Evolutionary conservation across 495 filamentous ascomycete species (phyloP).

Genomic region (Daldinia vernicosa): DNA sequence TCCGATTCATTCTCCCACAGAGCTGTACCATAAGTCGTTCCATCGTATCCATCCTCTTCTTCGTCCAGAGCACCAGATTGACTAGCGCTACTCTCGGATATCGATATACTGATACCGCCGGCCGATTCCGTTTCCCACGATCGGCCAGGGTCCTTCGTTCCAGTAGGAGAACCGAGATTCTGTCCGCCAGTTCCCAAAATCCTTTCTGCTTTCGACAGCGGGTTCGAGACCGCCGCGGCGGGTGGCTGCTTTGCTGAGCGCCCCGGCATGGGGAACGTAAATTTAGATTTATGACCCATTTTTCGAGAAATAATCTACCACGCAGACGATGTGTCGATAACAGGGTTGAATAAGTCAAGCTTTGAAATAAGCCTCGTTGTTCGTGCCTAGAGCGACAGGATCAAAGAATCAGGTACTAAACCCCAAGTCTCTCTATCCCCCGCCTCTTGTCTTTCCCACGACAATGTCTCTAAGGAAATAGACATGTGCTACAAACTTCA

Average conservation of each 20-base stretch:
- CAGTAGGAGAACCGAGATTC: conserved; percentile 41
- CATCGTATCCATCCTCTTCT: conserved; percentile 25
- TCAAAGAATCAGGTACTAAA: conserved; percentile 3
- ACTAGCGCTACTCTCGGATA: conserved; percentile 57
- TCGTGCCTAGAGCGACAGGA: background rate
- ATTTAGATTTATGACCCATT: conserved; percentile 63
- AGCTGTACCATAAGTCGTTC: conserved; percentile 34
- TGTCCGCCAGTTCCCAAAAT: conserved; percentile 53
- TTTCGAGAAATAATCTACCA: conserved; percentile 11
- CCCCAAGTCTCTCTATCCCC: conserved; percentile 7
- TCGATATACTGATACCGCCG: conserved; percentile 59
- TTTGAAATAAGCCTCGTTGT: conserved; percentile 7
- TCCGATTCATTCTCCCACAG: conserved; percentile 61
- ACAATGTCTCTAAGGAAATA: background rate
- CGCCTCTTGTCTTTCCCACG: conserved; percentile 17
- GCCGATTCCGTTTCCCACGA: conserved; percentile 57
- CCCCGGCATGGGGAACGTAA: conserved; percentile 62
- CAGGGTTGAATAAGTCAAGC: background rate
- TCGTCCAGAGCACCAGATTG: conserved; percentile 30
- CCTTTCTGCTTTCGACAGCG: conserved; percentile 57
- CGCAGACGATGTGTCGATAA: conserved; percentile 4
- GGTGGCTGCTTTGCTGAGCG: conserved; percentile 51
- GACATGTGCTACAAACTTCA: conserved; percentile 1
- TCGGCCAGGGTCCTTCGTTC: conserved; percentile 37
- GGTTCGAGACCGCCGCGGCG: conserved; percentile 28